Evolutionary conservation across 495 filamentous ascomycete genomes (phyloP).

Genomic region (Bombardia bombarda): DNA sequence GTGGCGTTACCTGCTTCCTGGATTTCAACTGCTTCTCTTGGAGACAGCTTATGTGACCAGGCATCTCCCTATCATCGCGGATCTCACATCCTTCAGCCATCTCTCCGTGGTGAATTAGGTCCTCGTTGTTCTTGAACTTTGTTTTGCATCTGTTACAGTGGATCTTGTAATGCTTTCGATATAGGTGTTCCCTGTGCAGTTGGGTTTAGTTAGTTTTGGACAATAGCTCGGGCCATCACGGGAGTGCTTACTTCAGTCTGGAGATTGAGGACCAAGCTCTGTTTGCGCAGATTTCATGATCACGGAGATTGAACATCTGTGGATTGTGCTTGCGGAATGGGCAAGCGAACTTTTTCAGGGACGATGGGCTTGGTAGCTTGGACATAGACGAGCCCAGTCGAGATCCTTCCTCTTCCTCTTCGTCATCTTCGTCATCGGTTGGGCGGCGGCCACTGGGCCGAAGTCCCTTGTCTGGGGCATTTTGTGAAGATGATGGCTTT

Average conservation of each 20-base stretch:
- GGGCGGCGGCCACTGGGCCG: neutral
- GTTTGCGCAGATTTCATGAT: conserved; percentile 18
- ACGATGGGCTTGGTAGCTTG: conserved; percentile 4
- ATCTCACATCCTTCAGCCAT: conserved; percentile 11
- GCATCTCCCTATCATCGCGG: conserved; percentile 1
- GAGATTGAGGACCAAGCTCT: conserved; percentile 20
- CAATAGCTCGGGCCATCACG: too few relatives aligned
- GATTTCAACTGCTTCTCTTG: conserved; percentile 23
- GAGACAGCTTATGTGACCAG: conserved; percentile 15
- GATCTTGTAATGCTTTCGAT: conserved; percentile 19
- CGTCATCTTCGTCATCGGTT: conserved; percentile 14
- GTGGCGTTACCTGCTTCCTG: conserved; percentile 13
- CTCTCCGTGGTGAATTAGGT: conserved; percentile 19
- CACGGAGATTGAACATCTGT: conserved; percentile 14
- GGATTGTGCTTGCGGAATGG: conserved; percentile 23
- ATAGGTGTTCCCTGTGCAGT: conserved; percentile 20
- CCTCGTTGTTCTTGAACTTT: conserved; percentile 11
- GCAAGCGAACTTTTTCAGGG: conserved; percentile 17
- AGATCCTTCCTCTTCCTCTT: conserved; percentile 14
- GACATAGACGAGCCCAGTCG: conserved; percentile 10
- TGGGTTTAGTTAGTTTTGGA: neutral
- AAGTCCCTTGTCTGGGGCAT: conserved; percentile 1
- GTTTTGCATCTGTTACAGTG: conserved; percentile 23
- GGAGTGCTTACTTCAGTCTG: conserved; percentile 16
- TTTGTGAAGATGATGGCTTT: conserved; percentile 5